Evolutionary conservation across 306 rosid genomes (phyloP).

Genomic region (Vigna nakashimae): DNA sequence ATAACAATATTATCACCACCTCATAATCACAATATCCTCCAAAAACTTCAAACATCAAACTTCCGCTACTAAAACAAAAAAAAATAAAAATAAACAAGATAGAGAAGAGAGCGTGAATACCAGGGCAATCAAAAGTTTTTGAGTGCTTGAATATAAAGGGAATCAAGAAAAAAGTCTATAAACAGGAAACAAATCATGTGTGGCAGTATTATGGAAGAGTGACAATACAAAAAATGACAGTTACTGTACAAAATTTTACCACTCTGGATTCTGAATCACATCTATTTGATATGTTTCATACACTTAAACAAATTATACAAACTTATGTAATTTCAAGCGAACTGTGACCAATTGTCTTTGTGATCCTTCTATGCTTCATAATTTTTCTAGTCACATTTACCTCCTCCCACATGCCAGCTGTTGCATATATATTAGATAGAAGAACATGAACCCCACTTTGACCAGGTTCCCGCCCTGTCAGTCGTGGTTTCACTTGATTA

Average conservation of each 20-base stretch:
- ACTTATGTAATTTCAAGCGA: slow-evolving; percentile 37
- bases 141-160: too few relatives aligned
- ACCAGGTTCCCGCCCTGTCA: slow-evolving; percentile 57
- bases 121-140: slow-evolving; percentile 67
- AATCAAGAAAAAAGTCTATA: too few relatives aligned
- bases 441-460: slow-evolving; percentile 72
- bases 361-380: slow-evolving; percentile 56
- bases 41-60: neutral
- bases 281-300: neutral
- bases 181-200: too few relatives aligned
- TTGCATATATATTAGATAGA: slow-evolving; percentile 80
- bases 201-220: neutral
- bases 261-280: slow-evolving; percentile 11
- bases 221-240: neutral
- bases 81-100: neutral
- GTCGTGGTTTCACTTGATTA: slow-evolving; percentile 50
- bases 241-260: slow-evolving; percentile 6
- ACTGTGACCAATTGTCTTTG: slow-evolving; percentile 73
- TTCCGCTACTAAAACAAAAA: neutral
- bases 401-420: slow-evolving; percentile 74
- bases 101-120: slow-evolving; percentile 51
- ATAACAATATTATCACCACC: slow-evolving; percentile 9
- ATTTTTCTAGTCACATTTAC: slow-evolving; percentile 63
- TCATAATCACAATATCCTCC: slow-evolving; percentile 12
- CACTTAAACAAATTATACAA: slow-evolving; percentile 17